Percentiles rank a stretch among this genome's conserved stretches.
These are phyloP conservation scores for Polygonum maritimum DNA, from an alignment of 148 eudicot genomes.

Conservation along the genomic window DNA sequence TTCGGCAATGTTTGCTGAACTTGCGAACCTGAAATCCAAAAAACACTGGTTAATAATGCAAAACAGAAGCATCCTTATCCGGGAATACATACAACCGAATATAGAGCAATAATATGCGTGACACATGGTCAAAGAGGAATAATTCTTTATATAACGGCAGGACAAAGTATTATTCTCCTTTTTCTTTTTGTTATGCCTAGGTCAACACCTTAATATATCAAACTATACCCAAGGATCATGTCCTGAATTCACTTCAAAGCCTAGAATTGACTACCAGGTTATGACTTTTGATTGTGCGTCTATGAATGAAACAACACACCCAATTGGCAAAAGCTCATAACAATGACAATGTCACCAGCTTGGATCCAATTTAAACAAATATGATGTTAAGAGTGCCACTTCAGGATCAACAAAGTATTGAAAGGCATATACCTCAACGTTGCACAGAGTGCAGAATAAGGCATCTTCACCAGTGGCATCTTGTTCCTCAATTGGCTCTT, in stretches of 20 bases:
- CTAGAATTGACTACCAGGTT: background rate
- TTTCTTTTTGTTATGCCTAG: background rate
- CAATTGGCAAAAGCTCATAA: background rate
- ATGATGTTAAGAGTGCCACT: background rate
- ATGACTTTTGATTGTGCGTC: background rate
- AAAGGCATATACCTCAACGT: conserved; percentile 53
- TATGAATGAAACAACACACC: background rate
- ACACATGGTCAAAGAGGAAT: background rate
- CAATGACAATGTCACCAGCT: background rate
- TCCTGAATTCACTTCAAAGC: background rate
- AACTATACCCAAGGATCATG: background rate
- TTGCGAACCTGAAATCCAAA: conserved; percentile 67
- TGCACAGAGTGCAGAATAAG: conserved; percentile 85
- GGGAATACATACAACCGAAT: background rate
- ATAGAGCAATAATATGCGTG: conserved; percentile 1
- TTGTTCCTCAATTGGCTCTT: conserved; percentile 52
- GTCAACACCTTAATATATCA: background rate
- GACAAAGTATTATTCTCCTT: background rate
- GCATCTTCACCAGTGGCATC: conserved; percentile 70
- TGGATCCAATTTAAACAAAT: background rate
- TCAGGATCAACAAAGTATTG: background rate
- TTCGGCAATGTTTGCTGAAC: conserved; percentile 97
- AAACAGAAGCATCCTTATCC: background rate
- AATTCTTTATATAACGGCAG: background rate
- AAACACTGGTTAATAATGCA: background rate